Conservation (phyloP, 495 filamentous ascomycete genomes). For the Massariosphaeria phaeospora region DNA sequence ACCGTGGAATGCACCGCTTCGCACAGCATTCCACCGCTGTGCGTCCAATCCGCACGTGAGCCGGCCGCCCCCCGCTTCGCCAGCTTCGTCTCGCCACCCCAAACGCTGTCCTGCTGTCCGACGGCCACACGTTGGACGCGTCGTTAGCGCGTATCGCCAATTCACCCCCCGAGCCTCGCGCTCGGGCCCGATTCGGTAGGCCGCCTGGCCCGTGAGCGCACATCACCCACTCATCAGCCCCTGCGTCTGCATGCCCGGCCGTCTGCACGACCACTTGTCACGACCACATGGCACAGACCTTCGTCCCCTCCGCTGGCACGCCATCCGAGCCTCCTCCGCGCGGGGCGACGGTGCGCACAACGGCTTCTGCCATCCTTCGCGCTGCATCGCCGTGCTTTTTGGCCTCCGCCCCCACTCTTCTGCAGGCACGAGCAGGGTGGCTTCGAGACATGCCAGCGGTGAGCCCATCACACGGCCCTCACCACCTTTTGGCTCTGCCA, state of each 20-base stretch:
- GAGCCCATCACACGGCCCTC: no score
- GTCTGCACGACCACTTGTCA: conserved; percentile 28
- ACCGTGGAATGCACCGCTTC: background rate
- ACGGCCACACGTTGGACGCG: conserved; percentile 8
- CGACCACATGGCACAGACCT: conserved; percentile 5
- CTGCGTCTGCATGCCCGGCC: conserved; percentile 11
- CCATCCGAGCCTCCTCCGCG: conserved; percentile 7
- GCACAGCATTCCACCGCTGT: no score
- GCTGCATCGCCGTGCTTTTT: background rate
- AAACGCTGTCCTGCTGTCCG: background rate
- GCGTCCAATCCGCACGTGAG: background rate
- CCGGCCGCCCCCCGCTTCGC: background rate
- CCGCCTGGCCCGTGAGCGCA: conserved; percentile 1
- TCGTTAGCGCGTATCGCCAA: conserved; percentile 4
- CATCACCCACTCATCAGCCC: conserved; percentile 6
- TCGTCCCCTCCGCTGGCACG: conserved; percentile 1
- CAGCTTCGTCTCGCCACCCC: background rate
- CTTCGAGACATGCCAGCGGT: no score
- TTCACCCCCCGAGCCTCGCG: conserved; percentile 2
- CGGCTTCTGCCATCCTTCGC: background rate
- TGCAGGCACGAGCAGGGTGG: no score
- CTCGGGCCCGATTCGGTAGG: background rate
- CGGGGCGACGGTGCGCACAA: background rate
- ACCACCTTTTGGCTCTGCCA: no score
- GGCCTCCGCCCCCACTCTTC: no score